Base-by-base conservation (phyloP, 192 early-diverging fungal genomes). In the Entomortierella lignicola region DNA sequence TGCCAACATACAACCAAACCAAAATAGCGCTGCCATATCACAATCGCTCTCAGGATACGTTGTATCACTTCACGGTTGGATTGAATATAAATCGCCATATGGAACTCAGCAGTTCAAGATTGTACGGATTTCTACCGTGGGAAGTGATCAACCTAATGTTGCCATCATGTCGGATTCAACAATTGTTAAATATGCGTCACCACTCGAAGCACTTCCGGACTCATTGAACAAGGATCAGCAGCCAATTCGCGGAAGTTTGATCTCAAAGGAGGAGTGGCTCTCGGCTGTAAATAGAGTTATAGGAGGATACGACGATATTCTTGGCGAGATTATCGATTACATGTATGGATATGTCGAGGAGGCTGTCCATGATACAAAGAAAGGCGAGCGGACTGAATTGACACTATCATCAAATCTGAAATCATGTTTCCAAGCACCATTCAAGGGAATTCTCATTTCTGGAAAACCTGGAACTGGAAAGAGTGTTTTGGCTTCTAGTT, bases 401-500 rank as follows among this genome's bases (percentile, higher is more conserved):
- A 5, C 51, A 43, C 25, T 37, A 34, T 31, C 7, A 31, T 4
- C 47, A 2, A 57, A 56, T 39, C 26, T 17, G 25, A 68, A 27
- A 0, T 42, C 66, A 4, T 70, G 75, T 55, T 79, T 50, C 42
- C 58, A 39, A n/a, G 48, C 41, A 13, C 56, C 67, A 0, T 66
- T 59, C 32, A 88, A 86, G 52, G 87, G 87, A 8, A 68, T 83
- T 25, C 31, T 86, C 34, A 47, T 88, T 13, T 81, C 52, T 52
- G 87, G 87, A 29, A 82, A 68, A 29, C 87, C 87, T n/a, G 87
- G 87, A 6, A 85, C 82, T 15, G 87, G 87, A 34, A 88, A 88
- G 66, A 88, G 85, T 30, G 65, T 56, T 27, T 60, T 88, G 13
- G 85, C 87, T 41, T 73, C 79, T 2, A 39, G 66, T 48, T 56